Conservation (phyloP, 2,329 filamentous ascomycete genomes). For the Colletotrichum theobromicola region DNA sequence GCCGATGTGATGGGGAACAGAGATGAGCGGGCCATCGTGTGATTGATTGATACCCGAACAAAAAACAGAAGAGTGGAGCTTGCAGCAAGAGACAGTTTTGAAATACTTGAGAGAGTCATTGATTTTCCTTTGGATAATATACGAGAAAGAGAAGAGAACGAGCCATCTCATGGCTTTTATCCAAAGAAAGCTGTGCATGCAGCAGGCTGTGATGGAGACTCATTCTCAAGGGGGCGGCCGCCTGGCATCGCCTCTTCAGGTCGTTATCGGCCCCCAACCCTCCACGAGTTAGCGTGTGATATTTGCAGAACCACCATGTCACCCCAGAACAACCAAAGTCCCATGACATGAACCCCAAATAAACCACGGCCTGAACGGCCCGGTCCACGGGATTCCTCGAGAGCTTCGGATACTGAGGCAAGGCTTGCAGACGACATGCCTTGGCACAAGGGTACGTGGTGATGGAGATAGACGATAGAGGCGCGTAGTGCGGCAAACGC, state of each 20-base stretch:
- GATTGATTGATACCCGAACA: neutral
- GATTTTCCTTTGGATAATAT: neutral
- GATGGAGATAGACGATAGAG: neutral
- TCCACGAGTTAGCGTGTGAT: neutral
- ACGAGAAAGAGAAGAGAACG: neutral
- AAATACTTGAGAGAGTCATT: neutral
- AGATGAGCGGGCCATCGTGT: neutral
- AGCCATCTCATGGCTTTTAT: neutral
- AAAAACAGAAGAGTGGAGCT: neutral
- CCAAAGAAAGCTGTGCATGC: neutral
- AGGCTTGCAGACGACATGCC: neutral
- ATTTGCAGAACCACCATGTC: neutral
- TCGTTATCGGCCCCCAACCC: neutral
- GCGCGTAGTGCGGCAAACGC: neutral
- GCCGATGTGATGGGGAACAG: slow-evolving; percentile 9
- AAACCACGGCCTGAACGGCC: neutral
- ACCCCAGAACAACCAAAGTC: neutral
- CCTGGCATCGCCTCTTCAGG: neutral
- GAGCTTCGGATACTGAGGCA: neutral
- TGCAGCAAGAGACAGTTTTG: neutral
- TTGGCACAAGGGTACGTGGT: neutral
- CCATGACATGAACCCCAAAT: neutral
- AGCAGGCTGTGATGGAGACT: neutral
- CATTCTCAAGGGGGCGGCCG: neutral
- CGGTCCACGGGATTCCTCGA: neutral